phyloP scores from a whole-genome alignment of 2,329 filamentous ascomycete species.

The Rutstroemia sp. region DNA sequence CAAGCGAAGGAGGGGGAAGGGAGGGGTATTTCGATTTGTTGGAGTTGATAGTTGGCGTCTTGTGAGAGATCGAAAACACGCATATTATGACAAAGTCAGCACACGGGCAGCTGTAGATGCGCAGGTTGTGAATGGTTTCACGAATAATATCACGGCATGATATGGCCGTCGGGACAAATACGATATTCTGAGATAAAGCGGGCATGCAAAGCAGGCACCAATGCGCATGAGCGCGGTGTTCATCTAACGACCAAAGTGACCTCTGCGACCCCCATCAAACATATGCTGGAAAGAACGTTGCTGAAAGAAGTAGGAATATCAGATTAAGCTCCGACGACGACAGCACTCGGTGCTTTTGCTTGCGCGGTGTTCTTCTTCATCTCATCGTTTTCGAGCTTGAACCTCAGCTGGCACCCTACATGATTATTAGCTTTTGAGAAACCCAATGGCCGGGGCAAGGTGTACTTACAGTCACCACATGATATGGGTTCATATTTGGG shows the following conservation, averaged over 20 bases:
- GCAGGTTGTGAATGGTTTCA: neutral
- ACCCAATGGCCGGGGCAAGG: no score
- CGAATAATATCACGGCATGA: neutral
- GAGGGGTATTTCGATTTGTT: conserved; percentile 58
- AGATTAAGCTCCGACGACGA: conserved; percentile 18
- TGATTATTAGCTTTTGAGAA: conserved; percentile 1
- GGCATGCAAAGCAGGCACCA: neutral
- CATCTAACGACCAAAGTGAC: neutral
- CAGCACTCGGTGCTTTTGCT: conserved; percentile 23
- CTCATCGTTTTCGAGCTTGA: conserved; percentile 23
- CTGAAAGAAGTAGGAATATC: neutral
- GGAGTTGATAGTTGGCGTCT: conserved; percentile 52
- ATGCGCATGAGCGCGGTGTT: neutral
- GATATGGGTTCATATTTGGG: conserved; percentile 44
- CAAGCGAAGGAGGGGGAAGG: conserved; percentile 37
- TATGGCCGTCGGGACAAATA: neutral
- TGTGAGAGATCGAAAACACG: conserved; percentile 13
- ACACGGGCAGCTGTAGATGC: neutral
- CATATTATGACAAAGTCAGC: neutral
- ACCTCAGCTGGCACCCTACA: conserved; percentile 27
- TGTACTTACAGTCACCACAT: conserved; percentile 37
- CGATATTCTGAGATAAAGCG: neutral
- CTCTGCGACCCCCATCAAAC: neutral
- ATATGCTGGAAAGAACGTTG: neutral
- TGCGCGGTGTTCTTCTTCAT: conserved; percentile 16